phyloP scores from a whole-genome alignment of 768 basidiomycete genomes.

The Boletus reticulatus region DNA sequence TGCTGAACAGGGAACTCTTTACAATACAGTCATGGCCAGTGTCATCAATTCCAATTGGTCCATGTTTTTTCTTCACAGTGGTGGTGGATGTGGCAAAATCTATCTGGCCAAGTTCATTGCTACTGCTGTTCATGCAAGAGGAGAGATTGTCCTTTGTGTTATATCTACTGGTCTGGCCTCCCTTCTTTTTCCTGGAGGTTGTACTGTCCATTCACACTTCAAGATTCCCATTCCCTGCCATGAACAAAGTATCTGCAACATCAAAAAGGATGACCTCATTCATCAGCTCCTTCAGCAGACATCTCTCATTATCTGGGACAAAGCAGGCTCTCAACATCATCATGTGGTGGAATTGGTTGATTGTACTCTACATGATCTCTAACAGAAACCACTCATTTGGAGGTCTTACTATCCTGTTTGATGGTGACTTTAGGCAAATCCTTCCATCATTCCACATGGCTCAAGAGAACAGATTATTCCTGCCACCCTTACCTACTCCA shows the following conservation, averaged over 20 bases:
- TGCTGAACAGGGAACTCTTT: background rate
- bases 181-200: background rate
- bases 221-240: slow-evolving; percentile 1
- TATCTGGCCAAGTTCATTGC: background rate
- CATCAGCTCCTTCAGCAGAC: background rate
- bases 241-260: background rate
- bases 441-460: slow-evolving; percentile 39
- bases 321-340: background rate
- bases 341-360: background rate
- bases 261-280: background rate
- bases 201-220: background rate
- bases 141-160: background rate
- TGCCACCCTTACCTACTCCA: slow-evolving; percentile 35
- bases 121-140: background rate
- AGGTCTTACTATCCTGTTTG: background rate
- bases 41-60: background rate
- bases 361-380: background rate
- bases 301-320: background rate
- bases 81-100: background rate
- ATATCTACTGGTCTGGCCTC: background rate
- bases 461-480: slow-evolving; percentile 37
- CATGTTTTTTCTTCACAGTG: slow-evolving; percentile 40
- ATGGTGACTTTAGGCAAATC: background rate
- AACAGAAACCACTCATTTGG: background rate
- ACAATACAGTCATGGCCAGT: background rate